A percentile compares a stretch with the other conserved stretches of the same genome.
These are phyloP conservation scores for Globisporangium uncinulatum DNA, from an alignment of 352 stramenopile genomes.

Conservation along the genomic window DNA sequence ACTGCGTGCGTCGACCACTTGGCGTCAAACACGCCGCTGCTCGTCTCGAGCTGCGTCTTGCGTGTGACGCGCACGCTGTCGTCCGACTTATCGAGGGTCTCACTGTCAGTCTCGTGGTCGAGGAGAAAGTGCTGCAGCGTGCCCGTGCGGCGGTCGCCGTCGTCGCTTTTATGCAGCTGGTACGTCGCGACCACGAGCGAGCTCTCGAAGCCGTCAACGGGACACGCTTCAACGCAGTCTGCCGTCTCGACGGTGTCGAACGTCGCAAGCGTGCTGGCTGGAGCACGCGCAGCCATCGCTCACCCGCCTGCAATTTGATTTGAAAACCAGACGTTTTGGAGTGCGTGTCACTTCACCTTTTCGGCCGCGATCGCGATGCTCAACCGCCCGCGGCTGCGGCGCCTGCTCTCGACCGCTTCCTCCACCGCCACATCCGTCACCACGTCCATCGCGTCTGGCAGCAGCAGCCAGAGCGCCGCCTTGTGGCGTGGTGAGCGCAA, in stretches of 20 bases:
- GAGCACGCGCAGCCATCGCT: background rate
- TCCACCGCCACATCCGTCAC: background rate
- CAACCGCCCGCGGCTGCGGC: background rate
- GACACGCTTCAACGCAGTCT: constrained; percentile 82
- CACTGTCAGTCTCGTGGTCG: constrained; percentile 17
- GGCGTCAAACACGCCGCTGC: constrained; percentile 79
- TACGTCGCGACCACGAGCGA: constrained; percentile 78
- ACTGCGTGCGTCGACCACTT: constrained; percentile 66
- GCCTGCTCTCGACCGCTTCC: constrained; percentile 4
- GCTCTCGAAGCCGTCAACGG: constrained; percentile 47
- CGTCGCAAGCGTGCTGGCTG: constrained; percentile 35
- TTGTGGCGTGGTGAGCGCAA: constrained; percentile 34
- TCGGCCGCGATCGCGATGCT: background rate
- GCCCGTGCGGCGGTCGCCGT: constrained; percentile 44
- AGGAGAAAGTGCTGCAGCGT: constrained; percentile 68
- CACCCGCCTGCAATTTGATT: constrained; percentile 2
- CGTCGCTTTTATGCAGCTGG: constrained; percentile 63
- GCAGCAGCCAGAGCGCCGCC: too few species aligned
- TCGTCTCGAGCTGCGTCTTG: constrained; percentile 31
- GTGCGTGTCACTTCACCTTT: background rate
- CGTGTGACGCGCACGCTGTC: constrained; percentile 34
- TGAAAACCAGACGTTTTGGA: too few species aligned
- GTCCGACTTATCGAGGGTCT: background rate
- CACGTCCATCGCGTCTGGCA: too few species aligned
- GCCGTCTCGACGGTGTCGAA: constrained; percentile 77